Evolutionary conservation across 2,329 filamentous ascomycete species (phyloP), one percentile per base, ranked within the genome.

Genomic region (Verticillium alfalfae): DNA sequence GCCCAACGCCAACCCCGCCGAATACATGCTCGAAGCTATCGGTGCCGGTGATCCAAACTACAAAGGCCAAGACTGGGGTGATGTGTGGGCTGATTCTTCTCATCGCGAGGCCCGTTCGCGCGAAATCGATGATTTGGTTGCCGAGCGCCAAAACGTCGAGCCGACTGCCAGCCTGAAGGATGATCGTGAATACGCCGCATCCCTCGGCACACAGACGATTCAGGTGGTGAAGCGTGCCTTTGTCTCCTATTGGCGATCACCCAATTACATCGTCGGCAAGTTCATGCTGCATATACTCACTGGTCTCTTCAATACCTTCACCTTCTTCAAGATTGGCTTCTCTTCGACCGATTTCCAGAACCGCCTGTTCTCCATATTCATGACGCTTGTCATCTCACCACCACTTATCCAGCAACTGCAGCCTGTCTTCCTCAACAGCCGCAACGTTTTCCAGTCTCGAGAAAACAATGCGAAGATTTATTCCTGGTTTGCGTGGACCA

Each of bases 381-480:
- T 92, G 82, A 89, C 88, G 0, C 79, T 93, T 4, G 91, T 88
- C 7, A 90, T 95, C 65, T 83, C 84, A 1, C 89, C 89, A 0
- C 88, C 89, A 0, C 77, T 93, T 1, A 90, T 93, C 62, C 88
- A 93, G 68, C 90, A 93, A 67, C 79, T 93, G 0, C 89, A 93
- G 69, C 91, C 91, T 0, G 84, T 85, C 5, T 93, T 89, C 70
- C 76, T 92, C 59, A 78, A 84, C 62, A 84, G 86, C 55, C 82
- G 89, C 4, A 79, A 84, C 37, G 80, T 94, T 34, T 95, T 91
- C 75, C 78, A 89, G 70, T 85, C 83, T 1, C 83, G 91, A 5
- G 91, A 95, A 72, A 83, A 87, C 57, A 90, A 85, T n/a, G 85
- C 88, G 16, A 92, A 92, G 72, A 92, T 92, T 34, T 95, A 94